Evolutionary conservation across 192 early-diverging fungal genomes (phyloP).

Genomic region (Mortierella antarctica): DNA sequence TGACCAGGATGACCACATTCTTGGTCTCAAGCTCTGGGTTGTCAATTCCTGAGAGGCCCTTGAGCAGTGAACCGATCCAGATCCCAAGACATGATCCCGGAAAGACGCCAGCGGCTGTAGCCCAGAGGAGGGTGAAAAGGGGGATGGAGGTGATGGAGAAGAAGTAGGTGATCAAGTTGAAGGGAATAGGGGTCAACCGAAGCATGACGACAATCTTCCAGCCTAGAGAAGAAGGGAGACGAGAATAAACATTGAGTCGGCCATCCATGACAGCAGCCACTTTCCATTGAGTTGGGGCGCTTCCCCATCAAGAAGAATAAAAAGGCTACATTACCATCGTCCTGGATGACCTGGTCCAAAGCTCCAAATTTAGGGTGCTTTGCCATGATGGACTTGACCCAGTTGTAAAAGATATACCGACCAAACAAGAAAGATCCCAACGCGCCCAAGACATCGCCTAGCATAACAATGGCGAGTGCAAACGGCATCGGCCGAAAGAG

Average conservation of each 20-base stretch:
- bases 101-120: constrained; percentile 51
- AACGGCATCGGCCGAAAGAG: constrained; percentile 56
- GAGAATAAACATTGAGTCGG: constrained; percentile 1
- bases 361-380: constrained; percentile 50
- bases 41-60: constrained; percentile 56
- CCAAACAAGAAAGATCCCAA: constrained; percentile 57
- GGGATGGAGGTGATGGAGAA: constrained; percentile 57
- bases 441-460: constrained; percentile 53
- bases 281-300: neutral
- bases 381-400: constrained; percentile 54
- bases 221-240: constrained; percentile 19
- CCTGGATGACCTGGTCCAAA: constrained; percentile 54
- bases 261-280: neutral
- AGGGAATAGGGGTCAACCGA: constrained; percentile 55
- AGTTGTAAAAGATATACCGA: constrained; percentile 56
- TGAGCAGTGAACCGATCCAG: constrained; percentile 58
- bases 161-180: constrained; percentile 59
- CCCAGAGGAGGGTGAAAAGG: constrained; percentile 47
- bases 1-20: constrained; percentile 53
- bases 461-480: constrained; percentile 44
- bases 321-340: constrained; percentile 45
- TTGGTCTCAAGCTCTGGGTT: constrained; percentile 54
- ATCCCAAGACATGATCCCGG: constrained; percentile 59
- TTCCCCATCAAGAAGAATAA: neutral
- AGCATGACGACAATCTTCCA: constrained; percentile 63